Evolutionary conservation across 495 filamentous ascomycete species (phyloP).

Genomic region (Lophiostoma macrostomum): DNA sequence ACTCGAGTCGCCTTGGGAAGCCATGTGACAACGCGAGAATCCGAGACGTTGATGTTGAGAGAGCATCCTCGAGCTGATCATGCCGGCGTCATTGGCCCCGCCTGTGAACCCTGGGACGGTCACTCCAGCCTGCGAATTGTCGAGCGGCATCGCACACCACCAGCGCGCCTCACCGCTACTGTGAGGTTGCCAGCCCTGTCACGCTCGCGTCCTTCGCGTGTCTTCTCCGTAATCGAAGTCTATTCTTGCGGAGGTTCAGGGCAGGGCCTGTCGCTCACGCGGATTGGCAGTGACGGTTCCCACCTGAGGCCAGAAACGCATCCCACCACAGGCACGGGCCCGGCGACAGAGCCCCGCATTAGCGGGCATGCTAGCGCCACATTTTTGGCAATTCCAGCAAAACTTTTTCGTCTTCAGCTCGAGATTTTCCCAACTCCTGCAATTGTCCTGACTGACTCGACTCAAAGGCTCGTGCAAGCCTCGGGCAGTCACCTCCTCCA

Average conservation of each 20-base stretch:
- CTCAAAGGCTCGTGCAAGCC: constrained; percentile 17
- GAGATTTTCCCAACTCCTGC: neutral
- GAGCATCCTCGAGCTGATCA: no score
- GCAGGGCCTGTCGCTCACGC: no score
- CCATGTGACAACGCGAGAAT: no score
- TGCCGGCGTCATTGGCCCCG: no score
- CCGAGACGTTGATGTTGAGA: no score
- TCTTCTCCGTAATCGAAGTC: no score
- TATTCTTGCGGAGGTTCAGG: neutral
- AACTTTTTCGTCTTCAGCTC: neutral
- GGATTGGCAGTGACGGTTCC: neutral
- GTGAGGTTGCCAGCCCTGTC: no score
- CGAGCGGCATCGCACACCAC: no score
- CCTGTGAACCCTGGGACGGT: no score
- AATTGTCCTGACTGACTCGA: constrained; percentile 18
- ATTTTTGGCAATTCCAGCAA: constrained; percentile 1
- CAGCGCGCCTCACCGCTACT: no score
- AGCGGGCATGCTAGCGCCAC: neutral
- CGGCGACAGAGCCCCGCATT: constrained; percentile 7
- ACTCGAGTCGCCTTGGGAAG: neutral
- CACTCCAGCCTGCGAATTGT: no score
- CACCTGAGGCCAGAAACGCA: neutral
- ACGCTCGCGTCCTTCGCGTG: no score
- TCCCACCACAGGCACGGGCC: constrained; percentile 4
- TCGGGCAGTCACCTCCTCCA: constrained; percentile 7